Evolutionary conservation across 2,329 filamentous ascomycete species (phyloP), one percentile per base, ranked within the genome.

Genomic region (Drechslerella coelobrocha): DNA sequence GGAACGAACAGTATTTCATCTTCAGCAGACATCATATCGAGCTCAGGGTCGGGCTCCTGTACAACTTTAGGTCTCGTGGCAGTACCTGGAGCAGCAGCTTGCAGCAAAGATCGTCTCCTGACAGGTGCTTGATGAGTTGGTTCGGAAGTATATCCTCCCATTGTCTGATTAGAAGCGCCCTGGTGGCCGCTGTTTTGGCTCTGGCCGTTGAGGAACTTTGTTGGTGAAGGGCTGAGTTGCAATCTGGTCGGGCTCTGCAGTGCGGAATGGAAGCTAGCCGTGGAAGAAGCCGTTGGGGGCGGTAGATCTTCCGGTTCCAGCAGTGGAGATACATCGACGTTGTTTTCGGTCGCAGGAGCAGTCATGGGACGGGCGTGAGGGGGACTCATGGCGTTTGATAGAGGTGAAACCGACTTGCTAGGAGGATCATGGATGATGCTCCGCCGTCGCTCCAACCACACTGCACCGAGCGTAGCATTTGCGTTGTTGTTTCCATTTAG

Each of bases 221-320:
- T 69, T 14, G 65, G 65, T 8, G 57, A 62, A 41, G 65, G 65
- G 4, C 57, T 62, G 24, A 62, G 59, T 57, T 68, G 63, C 17
- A 61, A 27, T 26, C 59, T 69, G 8, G 57, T 69, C 24, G 65
- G 65, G 50, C 65, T 69, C 57, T 69, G 65, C 57, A 69, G 37
- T 23, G 65, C 65, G 12, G 65, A 69, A 53, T 69, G 65, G 57
- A 69, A 69, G 59, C 65, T 69, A 59, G 57, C 65, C 52, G 65
- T 69, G 6, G 65, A 69, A 41, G 65, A 69, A 14, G 65, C 65
- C 24, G 65, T 69, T 12, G 65, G 57, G n/a, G 65, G 65, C 19
- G 65, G 65, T 10, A 57, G 26, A 27, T 69, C 65, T 24, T 69
- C 65, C 19, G 59, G 65, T 31, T 69, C 65, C 45, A 69, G 34